Evolutionary conservation across 192 early-diverging fungal genomes (phyloP), one percentile per base, ranked within the genome.

Genomic region (Phlyctochytrium arcticum): DNA sequence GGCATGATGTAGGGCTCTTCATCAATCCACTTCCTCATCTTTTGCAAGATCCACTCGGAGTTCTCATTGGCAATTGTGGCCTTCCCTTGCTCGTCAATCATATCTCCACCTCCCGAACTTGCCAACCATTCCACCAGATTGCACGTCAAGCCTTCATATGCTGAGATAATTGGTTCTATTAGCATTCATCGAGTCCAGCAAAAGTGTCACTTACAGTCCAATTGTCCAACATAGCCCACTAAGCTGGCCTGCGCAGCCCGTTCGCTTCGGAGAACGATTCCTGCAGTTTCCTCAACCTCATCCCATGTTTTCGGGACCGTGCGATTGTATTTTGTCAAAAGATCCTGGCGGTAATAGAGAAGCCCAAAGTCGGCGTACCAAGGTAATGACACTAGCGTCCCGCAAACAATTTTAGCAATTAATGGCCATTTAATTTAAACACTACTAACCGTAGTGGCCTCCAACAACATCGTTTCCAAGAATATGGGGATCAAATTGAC

Each of bases 141-240:
- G 32, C 71, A 69, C 6, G 66, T 69, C 21, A 72, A 44, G 4
- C 71, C 66, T 50, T 72, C 65, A 56, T 59, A 65, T n/a, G n/a
- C n/a, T n/a, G n/a, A 6, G 48, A 57, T 69, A 24, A 15, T 58
- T 5, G n/a, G 17, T 26, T 2, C 17, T 61, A 23, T 65, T 15
- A 12, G 10, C 55, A 44, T 8, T 12, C 23, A 48, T 4, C 46
- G 7, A 9, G 21, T 9, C 10, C 2, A 49, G 3, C 9, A 24
- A 21, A 15, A 44, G 10, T 31, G 9, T 24, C 36, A n/a, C n/a
- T n/a, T n/a, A 71, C 57, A 19, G 48, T 68, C 30, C 24, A 61
- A 60, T 33, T 71, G 70, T 6, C 37, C 64, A 46, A 68, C 17
- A 36, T 67, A 71, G 6, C 70, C 70, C 6, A 31, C 17, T 3